A percentile compares a stretch with the other conserved stretches of the same genome.
phyloP scores from a whole-genome alignment of 2,329 filamentous ascomycete species.

The Neofusicoccum laricinum region DNA sequence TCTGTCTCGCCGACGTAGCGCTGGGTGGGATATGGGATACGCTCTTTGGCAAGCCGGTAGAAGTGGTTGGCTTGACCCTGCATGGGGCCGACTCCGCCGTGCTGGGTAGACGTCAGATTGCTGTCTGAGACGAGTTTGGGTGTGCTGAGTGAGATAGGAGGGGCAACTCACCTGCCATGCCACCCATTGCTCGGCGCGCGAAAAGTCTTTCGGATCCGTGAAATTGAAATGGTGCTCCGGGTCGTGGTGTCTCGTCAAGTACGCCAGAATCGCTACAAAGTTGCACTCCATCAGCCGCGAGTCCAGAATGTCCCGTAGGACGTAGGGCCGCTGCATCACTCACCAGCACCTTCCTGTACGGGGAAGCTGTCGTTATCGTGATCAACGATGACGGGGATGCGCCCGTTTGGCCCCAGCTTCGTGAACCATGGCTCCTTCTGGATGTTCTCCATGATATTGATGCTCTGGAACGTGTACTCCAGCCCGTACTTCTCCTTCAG shows the following conservation, averaged over 20 bases:
- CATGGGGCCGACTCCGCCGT: conserved; percentile 30
- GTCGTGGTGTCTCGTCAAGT: conserved; percentile 47
- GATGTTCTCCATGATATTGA: conserved; percentile 59
- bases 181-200: conserved; percentile 59
- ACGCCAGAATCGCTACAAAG: conserved; percentile 36
- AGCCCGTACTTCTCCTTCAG: conserved; percentile 63
- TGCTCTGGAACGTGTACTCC: conserved; percentile 57
- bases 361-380: conserved; percentile 60
- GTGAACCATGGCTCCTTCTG: conserved; percentile 69
- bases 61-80: conserved; percentile 40
- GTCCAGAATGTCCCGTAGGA: neutral
- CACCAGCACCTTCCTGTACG: conserved; percentile 45
- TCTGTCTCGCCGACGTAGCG: conserved; percentile 48
- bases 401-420: conserved; percentile 61
- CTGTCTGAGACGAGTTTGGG: neutral
- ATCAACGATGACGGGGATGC: conserved; percentile 65
- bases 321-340: neutral
- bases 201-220: conserved; percentile 46
- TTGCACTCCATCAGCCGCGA: neutral
- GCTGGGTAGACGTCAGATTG: neutral
- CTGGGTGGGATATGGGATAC: conserved; percentile 45
- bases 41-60: conserved; percentile 42
- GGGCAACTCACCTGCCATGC: conserved; percentile 49
- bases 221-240: conserved; percentile 47
- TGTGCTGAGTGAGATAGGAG: neutral